A percentile compares a stretch with the other conserved stretches of the same genome.
Conservation (phyloP, 305 asterid genomes). For the Solanum chacoense region DNA sequence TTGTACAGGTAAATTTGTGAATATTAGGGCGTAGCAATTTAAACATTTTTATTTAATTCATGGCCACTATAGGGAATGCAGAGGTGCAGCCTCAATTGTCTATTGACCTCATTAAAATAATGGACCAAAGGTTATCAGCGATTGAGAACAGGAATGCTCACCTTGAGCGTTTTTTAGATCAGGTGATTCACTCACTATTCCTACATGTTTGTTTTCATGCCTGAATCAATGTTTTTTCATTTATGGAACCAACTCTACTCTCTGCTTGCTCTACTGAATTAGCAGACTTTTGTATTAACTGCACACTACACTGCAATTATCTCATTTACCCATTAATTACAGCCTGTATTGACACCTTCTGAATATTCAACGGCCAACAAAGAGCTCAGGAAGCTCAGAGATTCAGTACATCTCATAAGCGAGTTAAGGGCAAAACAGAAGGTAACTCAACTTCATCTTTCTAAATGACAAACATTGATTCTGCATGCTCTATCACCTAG, state of each 20-base stretch:
- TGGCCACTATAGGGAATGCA: constrained; percentile 5
- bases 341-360: constrained; percentile 67
- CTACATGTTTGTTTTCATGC: background rate
- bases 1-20: constrained; percentile 1
- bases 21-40: background rate
- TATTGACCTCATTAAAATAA: constrained; percentile 51
- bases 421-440: constrained; percentile 60
- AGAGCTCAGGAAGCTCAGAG: constrained; percentile 73
- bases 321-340: constrained; percentile 25
- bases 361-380: constrained; percentile 72
- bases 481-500: background rate
- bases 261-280: background rate
- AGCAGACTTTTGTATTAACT: background rate
- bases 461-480: background rate
- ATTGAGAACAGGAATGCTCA: constrained; percentile 49
- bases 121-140: constrained; percentile 64
- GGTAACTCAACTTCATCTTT: constrained; percentile 27
- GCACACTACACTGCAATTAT: background rate
- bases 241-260: background rate
- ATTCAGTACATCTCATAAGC: constrained; percentile 42
- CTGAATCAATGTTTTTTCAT: background rate
- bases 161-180: constrained; percentile 45
- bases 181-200: constrained; percentile 23
- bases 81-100: constrained; percentile 48
- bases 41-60: background rate